Conservation (phyloP, 1,284 basidiomycete species). For the Rhodotorula sp. region DNA sequence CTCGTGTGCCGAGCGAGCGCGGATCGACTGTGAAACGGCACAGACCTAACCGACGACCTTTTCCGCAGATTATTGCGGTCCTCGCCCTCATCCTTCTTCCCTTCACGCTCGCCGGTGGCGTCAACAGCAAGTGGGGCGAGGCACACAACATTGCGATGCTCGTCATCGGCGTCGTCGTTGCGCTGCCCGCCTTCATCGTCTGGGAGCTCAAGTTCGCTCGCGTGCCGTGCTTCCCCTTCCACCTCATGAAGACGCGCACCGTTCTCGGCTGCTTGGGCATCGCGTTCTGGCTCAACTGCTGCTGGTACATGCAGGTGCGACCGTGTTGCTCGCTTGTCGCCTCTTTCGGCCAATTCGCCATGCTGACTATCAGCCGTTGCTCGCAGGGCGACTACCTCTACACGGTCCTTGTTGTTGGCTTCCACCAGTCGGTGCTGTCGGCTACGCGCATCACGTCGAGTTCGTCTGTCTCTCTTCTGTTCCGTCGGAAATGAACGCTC, state of each 20-base stretch:
- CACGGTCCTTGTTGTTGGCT: constrained; percentile 51
- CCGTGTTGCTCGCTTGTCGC: constrained; percentile 39
- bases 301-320: constrained; percentile 50
- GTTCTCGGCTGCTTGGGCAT: constrained; percentile 51
- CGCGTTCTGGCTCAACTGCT: constrained; percentile 51
- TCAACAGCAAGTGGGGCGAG: constrained; percentile 47
- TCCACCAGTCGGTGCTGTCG: constrained; percentile 49
- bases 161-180: constrained; percentile 50
- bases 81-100: constrained; percentile 52
- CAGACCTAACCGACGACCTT: not conserved
- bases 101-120: constrained; percentile 52
- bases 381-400: constrained; percentile 37
- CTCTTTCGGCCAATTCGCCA: not conserved
- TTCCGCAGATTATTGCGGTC: constrained; percentile 44
- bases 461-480: not conserved
- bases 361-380: not conserved
- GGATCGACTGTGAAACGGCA: too few relatives aligned
- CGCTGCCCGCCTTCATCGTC: constrained; percentile 50
- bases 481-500: too few relatives aligned
- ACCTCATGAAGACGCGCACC: constrained; percentile 51
- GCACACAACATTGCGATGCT: constrained; percentile 52
- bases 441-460: constrained; percentile 49
- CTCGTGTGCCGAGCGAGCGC: too few relatives aligned
- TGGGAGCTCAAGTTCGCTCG: constrained; percentile 51
- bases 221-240: constrained; percentile 44